Evolutionary conservation across 768 basidiomycete species (phyloP).

Genomic region (Calocera viscosa): DNA sequence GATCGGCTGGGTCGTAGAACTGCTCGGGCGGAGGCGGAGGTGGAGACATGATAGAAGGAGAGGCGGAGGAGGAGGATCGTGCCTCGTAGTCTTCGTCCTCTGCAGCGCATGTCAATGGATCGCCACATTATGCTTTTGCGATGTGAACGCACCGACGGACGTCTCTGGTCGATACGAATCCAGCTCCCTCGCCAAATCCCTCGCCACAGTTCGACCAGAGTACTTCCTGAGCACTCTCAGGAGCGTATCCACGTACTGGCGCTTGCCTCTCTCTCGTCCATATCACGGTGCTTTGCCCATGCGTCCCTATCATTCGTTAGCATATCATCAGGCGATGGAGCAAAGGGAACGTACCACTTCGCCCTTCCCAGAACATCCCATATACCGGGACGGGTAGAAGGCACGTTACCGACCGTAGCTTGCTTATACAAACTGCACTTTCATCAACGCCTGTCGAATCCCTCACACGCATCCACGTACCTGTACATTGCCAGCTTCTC

Average conservation of each 20-base stretch:
- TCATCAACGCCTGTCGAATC: neutral
- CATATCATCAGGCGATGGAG: neutral
- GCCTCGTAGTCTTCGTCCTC: neutral
- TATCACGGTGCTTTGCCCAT: conserved; percentile 85
- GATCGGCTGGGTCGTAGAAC: neutral
- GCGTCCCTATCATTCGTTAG: conserved; percentile 53
- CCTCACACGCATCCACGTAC: conserved; percentile 29
- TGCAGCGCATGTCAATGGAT: neutral
- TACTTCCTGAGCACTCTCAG: conserved; percentile 74
- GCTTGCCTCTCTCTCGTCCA: conserved; percentile 67
- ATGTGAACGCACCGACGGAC: conserved; percentile 22
- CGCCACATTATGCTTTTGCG: neutral
- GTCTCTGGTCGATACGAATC: conserved; percentile 64
- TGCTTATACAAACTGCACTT: conserved; percentile 72
- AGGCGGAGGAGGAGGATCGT: neutral
- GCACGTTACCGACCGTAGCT: conserved; percentile 86
- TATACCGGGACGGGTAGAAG: conserved; percentile 62
- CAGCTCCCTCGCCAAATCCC: conserved; percentile 61
- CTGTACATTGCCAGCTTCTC: conserved; percentile 92
- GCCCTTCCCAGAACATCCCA: conserved; percentile 87
- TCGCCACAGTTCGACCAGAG: conserved; percentile 68
- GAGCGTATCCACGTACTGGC: conserved; percentile 77
- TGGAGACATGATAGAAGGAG: neutral
- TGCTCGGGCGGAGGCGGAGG: neutral
- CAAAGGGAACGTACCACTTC: conserved; percentile 62